phyloP scores from a whole-genome alignment of 2,329 filamentous ascomycete genomes.

The Fusarium fujikuroi region DNA sequence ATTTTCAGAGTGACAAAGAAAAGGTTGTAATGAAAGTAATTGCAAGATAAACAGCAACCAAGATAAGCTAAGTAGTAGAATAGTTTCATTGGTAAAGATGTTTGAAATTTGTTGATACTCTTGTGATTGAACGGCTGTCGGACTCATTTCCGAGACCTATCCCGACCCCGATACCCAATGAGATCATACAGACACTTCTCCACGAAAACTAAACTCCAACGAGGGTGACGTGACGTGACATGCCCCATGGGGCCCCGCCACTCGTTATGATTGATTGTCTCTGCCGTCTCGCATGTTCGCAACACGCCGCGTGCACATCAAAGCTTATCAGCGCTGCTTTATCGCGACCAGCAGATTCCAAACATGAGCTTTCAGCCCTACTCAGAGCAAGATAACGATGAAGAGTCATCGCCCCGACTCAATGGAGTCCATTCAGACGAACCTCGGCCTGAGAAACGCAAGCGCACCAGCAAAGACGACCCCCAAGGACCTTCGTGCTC shows the following conservation, averaged over 20 bases:
- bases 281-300: neutral
- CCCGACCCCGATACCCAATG: neutral
- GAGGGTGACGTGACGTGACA: neutral
- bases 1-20: no score
- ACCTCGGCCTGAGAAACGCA: neutral
- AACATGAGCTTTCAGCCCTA: neutral
- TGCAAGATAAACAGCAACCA: no score
- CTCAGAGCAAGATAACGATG: neutral
- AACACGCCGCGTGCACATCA: neutral
- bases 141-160: neutral
- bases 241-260: neutral
- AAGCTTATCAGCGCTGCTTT: neutral
- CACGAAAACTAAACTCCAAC: neutral
- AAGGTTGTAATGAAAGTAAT: no score
- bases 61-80: no score
- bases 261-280: neutral
- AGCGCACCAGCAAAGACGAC: neutral
- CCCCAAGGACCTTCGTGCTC: neutral
- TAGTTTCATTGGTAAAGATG: no score
- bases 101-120: neutral
- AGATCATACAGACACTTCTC: neutral
- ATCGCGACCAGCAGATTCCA: neutral
- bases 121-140: rapidly evolving
- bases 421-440: neutral
- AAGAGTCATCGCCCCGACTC: neutral